Conservation (phyloP, 495 filamentous ascomycete genomes). For the Darksidea phi region DNA sequence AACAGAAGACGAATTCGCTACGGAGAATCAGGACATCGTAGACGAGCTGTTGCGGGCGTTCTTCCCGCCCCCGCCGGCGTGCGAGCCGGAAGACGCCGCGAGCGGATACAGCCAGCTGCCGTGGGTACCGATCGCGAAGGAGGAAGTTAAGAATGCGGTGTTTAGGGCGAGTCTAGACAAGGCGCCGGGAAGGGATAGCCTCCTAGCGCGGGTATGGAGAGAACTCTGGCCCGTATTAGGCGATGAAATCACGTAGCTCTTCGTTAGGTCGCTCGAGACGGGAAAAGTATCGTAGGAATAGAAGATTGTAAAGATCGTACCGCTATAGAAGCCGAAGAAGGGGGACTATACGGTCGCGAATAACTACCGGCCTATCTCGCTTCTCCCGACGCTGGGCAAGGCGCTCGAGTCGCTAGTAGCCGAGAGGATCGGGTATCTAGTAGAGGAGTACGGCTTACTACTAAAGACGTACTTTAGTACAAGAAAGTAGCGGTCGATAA, state of each 20-base stretch:
- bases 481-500: conserved; percentile 33
- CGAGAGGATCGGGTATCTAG: conserved; percentile 28
- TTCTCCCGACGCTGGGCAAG: conserved; percentile 32
- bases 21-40: conserved; percentile 23
- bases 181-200: conserved; percentile 30
- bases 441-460: conserved; percentile 15
- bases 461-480: conserved; percentile 37
- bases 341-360: conserved; percentile 30
- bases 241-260: conserved; percentile 23
- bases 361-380: conserved; percentile 34
- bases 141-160: conserved; percentile 26
- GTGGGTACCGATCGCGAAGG: conserved; percentile 20
- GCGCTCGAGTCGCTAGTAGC: conserved; percentile 32
- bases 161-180: conserved; percentile 26
- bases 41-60: conserved; percentile 19
- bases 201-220: conserved; percentile 26
- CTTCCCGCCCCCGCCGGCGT: conserved; percentile 19
- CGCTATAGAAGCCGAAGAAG: conserved; percentile 29
- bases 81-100: conserved; percentile 14
- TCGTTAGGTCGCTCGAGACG: conserved; percentile 9
- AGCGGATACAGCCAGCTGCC: conserved; percentile 15
- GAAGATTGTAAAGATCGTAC: conserved; percentile 33
- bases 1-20: too few species aligned
- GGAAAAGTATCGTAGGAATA: conserved; percentile 1
- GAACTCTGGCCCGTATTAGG: conserved; percentile 29